Base-by-base conservation (phyloP, 2,329 filamentous ascomycete species). In the Trichoderma brevicompactum region DNA sequence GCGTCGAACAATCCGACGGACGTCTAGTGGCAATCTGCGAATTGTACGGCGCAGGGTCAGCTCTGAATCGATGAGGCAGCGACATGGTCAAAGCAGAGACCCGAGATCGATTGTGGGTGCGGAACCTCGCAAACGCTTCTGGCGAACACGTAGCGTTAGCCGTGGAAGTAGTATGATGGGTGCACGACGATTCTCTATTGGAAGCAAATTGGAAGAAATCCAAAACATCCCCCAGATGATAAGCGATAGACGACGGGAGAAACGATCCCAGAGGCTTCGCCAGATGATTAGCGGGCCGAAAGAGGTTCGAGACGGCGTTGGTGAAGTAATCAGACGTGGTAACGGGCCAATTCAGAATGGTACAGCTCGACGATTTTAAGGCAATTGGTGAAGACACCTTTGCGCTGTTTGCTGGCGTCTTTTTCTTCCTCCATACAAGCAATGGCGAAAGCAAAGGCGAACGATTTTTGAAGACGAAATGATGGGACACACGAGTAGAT, bases 221-320 rank as follows among this genome's bases (percentile, higher is more conserved):
- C 82, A 83, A 50, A 84, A 82, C 32, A 74, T 89, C 3, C 81
- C 83, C 40, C 80, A 83, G 15, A 80, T 82, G 54, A 70, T 89
- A 15, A 87, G 84, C 71, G 87, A 89, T 70, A 81, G 80, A 68
- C 79, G 84, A 59, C 80, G 85, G 28, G 84, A 87, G 75, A 87
- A 85, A 75, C 79, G 87, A 59, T 83, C 81, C 23, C 80, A 84
- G 66, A 85, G 86, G 71, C 77, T 89, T 61, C 80, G 87, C 7
- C 78, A 82, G 68, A 88, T 82, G 74, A 89, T 89, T 50, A 87
- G 85, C 66, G 82, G 80, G 5, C 87, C 87, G 0, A 80, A 77
- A 28, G 83, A 86, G 70, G 84, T 87, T 19, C 78, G 85, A 32
- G 85, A 87, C 68, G 84, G 85, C 3, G 83, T 87, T 2, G 83